phyloP scores from a whole-genome alignment of 2,329 filamentous ascomycete species.

The Ceratocystis papillata region DNA sequence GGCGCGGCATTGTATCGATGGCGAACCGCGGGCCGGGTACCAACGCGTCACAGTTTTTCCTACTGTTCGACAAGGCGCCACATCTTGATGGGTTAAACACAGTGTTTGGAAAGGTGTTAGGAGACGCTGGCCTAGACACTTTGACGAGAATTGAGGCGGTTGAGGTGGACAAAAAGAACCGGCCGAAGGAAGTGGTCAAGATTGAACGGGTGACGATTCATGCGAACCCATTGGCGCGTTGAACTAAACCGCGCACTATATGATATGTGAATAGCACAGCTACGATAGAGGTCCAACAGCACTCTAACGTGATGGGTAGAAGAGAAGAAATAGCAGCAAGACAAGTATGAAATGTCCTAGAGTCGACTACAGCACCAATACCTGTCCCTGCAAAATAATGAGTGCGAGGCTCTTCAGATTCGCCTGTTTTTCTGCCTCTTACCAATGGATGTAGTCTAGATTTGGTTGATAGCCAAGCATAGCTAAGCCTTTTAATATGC shows the following conservation, averaged over 20 bases:
- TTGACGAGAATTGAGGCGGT: slow-evolving; percentile 60
- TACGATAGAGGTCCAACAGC: slow-evolving; percentile 18
- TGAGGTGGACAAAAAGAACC: slow-evolving; percentile 65
- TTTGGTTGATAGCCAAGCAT: not conserved
- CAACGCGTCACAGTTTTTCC: slow-evolving; percentile 73
- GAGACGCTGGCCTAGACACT: slow-evolving; percentile 52
- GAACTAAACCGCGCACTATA: slow-evolving; percentile 26
- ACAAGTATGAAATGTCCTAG: not conserved
- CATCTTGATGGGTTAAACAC: slow-evolving; percentile 79
- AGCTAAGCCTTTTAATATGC: not conserved
- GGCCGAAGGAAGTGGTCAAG: slow-evolving; percentile 54
- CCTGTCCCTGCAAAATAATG: too few species aligned
- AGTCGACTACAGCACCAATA: not conserved
- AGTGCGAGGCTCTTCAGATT: too few species aligned
- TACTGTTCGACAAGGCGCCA: slow-evolving; percentile 64
- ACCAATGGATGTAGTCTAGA: not conserved
- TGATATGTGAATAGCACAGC: not conserved
- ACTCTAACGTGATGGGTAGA: slow-evolving; percentile 1
- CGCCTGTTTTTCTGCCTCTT: not conserved
- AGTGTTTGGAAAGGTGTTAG: slow-evolving; percentile 65
- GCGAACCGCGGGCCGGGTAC: slow-evolving; percentile 65
- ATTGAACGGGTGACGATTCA: slow-evolving; percentile 65
- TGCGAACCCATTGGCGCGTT: slow-evolving; percentile 64
- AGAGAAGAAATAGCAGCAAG: not conserved
- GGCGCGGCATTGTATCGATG: slow-evolving; percentile 63